phyloP scores from a whole-genome alignment of 352 stramenopile species.

The Phytopythium boreale region DNA sequence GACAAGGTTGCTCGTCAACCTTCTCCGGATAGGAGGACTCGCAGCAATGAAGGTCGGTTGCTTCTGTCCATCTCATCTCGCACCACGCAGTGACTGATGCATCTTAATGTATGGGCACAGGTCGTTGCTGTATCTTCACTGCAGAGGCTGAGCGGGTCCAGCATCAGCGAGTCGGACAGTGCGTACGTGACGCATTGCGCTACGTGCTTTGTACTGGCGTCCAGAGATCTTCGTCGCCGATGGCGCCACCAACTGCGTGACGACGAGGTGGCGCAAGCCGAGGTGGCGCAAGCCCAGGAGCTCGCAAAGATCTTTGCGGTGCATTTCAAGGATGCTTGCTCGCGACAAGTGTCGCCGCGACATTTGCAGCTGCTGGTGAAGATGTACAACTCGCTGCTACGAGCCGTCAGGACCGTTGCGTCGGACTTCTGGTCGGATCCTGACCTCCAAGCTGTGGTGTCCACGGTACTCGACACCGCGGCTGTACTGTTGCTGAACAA shows the following conservation, averaged over 20 bases:
- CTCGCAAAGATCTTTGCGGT: neutral
- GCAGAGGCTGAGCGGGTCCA: neutral
- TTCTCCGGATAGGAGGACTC: conserved; percentile 32
- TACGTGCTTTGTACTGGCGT: conserved; percentile 42
- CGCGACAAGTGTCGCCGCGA: neutral
- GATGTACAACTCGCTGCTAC: neutral
- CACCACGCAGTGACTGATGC: neutral
- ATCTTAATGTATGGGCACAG: neutral
- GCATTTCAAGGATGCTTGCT: neutral
- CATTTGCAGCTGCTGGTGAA: neutral
- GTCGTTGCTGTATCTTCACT: neutral
- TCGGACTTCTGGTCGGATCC: neutral
- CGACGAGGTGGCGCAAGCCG: neutral
- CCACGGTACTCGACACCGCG: neutral
- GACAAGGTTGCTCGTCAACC: conserved; percentile 30
- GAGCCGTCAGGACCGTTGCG: too few relatives aligned
- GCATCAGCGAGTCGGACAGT: neutral
- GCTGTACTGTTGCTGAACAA: neutral
- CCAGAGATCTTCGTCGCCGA: neutral
- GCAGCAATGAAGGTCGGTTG: conserved; percentile 38
- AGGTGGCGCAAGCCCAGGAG: neutral
- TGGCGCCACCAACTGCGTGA: neutral
- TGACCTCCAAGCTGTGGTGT: neutral
- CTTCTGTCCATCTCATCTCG: neutral
- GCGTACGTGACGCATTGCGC: conserved; percentile 7